Base-by-base conservation (phyloP, 306 rosid species). In the Begonia loranthoides region DNA sequence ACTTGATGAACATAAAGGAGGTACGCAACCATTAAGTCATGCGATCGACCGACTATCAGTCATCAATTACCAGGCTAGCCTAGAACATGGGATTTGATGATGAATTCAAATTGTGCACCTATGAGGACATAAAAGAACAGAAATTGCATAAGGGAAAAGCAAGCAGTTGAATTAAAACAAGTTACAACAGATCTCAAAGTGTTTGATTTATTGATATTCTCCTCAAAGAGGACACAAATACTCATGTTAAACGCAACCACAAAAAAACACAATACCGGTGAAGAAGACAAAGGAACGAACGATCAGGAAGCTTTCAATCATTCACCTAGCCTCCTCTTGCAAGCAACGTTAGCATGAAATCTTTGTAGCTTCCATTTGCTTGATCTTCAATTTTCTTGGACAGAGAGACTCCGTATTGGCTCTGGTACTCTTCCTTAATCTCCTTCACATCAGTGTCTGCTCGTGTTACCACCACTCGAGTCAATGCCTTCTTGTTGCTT, bases 391-490 rank as follows among this genome's bases (percentile, higher is more conserved):
- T 73, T 69, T 74, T 80, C 24, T 74, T 70, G 4, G 70, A 10
- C 40, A 86, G 62, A 33, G 87, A 50, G 73, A 56, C 76, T 59
- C 93, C 94, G 72, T 54, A 73, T 0, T 33, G 45, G 11, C 46
- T 62, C 13, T 82, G 50, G 67, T 64, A 86, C 65, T 86, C 82
- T 11, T 61, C 65, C 54, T 65, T 73, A 59, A 90, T 82, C 46
- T 65, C 76, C 64, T 76, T 83, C 73, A 86, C 76, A 69, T 83
- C 92, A 33, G 24, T 34, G 28, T 90, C 95, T 14, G 95, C 85
- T 69, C 92, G 62, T 41, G 99, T 78, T 21, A 86, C 84, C 13
- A 86, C 56, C n/a, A 90, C 85, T 60, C 99, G 83, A 46, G 94
- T 80, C 60, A 86, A 62, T 15, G 72, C 79, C 58, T 86, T 90